These are phyloP conservation scores for Candida montana DNA, from an alignment of 805 yeast genomes.

Conservation along the genomic window DNA sequence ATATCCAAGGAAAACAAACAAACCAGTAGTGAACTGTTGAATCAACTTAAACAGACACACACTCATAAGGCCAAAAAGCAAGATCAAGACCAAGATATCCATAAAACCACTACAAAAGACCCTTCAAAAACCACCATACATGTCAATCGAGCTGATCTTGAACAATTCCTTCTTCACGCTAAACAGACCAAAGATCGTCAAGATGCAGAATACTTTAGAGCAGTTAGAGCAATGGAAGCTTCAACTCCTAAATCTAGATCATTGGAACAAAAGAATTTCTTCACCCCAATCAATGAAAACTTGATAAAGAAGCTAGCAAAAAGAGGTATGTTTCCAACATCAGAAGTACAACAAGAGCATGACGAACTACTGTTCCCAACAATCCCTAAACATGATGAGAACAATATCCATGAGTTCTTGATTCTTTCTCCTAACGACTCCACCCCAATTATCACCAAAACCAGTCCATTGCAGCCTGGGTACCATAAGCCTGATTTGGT, in stretches of 20 bases:
- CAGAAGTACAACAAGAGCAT: not conserved
- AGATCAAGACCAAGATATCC: not conserved
- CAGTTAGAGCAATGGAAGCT: constrained; percentile 47
- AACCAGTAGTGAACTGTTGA: constrained; percentile 1
- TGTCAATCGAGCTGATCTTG: constrained; percentile 27
- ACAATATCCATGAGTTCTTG: constrained; percentile 21
- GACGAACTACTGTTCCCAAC: constrained; percentile 23
- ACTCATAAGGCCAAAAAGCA: constrained; percentile 2
- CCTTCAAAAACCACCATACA: not conserved
- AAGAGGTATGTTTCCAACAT: constrained; percentile 15
- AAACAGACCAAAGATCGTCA: constrained; percentile 34
- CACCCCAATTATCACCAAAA: constrained; percentile 22
- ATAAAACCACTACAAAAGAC: not conserved
- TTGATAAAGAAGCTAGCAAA: constrained; percentile 9
- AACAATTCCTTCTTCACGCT: constrained; percentile 38
- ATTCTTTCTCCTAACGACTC: constrained; percentile 11
- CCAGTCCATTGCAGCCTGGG: constrained; percentile 36
- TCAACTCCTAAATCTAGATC: constrained; percentile 30
- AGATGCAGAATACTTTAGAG: constrained; percentile 42
- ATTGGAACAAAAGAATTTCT: constrained; percentile 34
- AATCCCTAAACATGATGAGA: constrained; percentile 7
- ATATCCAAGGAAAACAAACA: constrained; percentile 7
- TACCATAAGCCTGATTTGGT: constrained; percentile 37
- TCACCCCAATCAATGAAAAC: constrained; percentile 29
- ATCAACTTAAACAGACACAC: constrained; percentile 2